Conservation (phyloP, 768 basidiomycete genomes). For the Leccinum ochraceum region DNA sequence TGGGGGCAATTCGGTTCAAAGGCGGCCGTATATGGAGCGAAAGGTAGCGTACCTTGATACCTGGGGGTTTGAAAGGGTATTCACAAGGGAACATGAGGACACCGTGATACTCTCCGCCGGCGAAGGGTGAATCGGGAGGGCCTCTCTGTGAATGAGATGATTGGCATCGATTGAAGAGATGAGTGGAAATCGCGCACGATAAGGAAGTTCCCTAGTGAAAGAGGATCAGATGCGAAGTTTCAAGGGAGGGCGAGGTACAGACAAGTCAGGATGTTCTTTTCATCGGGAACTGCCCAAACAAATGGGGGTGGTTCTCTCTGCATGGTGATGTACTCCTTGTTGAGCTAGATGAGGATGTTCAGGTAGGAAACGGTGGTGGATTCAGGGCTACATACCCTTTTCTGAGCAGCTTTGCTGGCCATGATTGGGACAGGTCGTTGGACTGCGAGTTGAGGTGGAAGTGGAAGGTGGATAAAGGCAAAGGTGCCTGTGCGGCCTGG, state of each 20-base stretch:
- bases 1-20: conserved; percentile 33
- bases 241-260: conserved; percentile 36
- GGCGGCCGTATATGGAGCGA: conserved; percentile 4
- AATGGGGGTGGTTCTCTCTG: conserved; percentile 94
- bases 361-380: conserved; percentile 13
- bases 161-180: conserved; percentile 4
- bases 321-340: conserved; percentile 90
- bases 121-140: conserved; percentile 89
- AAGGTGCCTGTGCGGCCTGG: conserved; percentile 26
- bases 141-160: conserved; percentile 60
- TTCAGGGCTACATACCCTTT: conserved; percentile 55
- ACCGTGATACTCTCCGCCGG: conserved; percentile 93
- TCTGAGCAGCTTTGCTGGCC: conserved; percentile 86
- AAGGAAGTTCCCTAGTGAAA: conserved; percentile 85
- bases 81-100: conserved; percentile 90
- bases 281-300: conserved; percentile 93
- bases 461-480: conserved; percentile 27
- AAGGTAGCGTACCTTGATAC: conserved; percentile 75
- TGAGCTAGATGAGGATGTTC: conserved; percentile 47
- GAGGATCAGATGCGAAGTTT: conserved; percentile 12
- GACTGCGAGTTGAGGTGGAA: conserved; percentile 1
- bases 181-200: conserved; percentile 56
- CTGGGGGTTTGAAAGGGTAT: conserved; percentile 96
- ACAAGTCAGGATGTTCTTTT: conserved; percentile 98
- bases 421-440: conserved; percentile 38